Conservation (phyloP, 495 filamentous ascomycete species). For the Glonium stellatum region DNA sequence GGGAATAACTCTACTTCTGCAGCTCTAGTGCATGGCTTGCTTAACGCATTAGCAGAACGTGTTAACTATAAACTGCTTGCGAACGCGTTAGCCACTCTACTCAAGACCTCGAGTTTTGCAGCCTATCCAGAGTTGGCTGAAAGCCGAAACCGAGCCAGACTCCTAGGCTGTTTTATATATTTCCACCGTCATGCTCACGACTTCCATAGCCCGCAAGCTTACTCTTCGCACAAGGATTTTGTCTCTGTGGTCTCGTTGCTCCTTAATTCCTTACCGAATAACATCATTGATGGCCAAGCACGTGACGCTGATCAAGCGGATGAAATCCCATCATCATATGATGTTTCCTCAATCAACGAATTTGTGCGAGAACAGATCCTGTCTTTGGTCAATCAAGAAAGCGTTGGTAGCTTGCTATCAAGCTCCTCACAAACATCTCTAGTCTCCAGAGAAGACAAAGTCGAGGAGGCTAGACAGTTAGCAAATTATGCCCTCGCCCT, state of each 20-base stretch:
- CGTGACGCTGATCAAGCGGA: conserved; percentile 22
- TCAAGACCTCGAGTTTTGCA: conserved; percentile 30
- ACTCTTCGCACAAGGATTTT: conserved; percentile 50
- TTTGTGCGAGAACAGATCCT: conserved; percentile 47
- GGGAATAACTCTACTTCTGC: conserved; percentile 36
- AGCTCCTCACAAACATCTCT: conserved; percentile 26
- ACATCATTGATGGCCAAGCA: conserved; percentile 51
- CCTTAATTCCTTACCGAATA: conserved; percentile 51
- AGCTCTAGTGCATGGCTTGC: conserved; percentile 23
- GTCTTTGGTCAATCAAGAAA: conserved; percentile 59
- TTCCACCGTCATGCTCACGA: conserved; percentile 53
- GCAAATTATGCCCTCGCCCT: conserved; percentile 84
- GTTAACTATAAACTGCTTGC: conserved; percentile 52
- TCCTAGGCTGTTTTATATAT: conserved; percentile 68
- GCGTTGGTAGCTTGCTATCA: conserved; percentile 52
- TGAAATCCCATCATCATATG: not conserved
- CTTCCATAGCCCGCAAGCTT: conserved; percentile 33
- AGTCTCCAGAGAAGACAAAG: conserved; percentile 11
- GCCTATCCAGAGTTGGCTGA: conserved; percentile 25
- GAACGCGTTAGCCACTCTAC: conserved; percentile 38
- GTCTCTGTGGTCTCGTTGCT: conserved; percentile 58
- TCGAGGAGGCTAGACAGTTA: conserved; percentile 58
- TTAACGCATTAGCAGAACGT: conserved; percentile 43
- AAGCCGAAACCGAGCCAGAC: conserved; percentile 53
- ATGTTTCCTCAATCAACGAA: conserved; percentile 18